Base-by-base conservation (phyloP, 31 red algal species). In the Odonthalia washingtoniensis region DNA sequence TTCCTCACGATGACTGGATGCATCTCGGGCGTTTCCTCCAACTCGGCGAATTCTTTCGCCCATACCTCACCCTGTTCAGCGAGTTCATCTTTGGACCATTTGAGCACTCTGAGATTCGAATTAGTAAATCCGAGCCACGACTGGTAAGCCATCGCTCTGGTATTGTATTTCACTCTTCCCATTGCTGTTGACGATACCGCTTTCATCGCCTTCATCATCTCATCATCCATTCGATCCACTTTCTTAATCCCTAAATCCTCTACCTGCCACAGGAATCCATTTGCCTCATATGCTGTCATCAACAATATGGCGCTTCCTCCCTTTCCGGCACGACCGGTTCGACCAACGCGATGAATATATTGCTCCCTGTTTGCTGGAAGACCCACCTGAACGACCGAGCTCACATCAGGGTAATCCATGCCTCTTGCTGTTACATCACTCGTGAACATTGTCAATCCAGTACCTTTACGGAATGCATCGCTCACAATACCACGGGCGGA, bases 281-380 rank as follows among this genome's bases (percentile, higher is more conserved):
- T 52, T 18, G 80, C 78, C 80, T 99, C 97, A 79, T 77, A 92
- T 42, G 90, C 86, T 24, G 82, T 77, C 37, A 95, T 65, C 68
- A 99, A 52, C 18, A 92, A 57, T 31, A 96, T 65, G 5, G 87
- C 89, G 46, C 83, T 84, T 70, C 97, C 97, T 42, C 85, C 72
- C 33, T 87, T 93, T 37, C 94, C 91, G 24, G 90, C 93, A 34
- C 91, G 81, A 5, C 89, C 94, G 0, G 93, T 94, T 4, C 94
- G 91, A 21, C 86, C 93, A 72, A 94, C 65, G 35, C 97, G 90
- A 40, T 98, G 93, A 24, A 98, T 77, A 53, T 98, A 98, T 72
- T 91, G 89, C 31, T 82, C 90, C 44, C 63, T 62, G 53, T 87
- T 84, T n/a, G 78, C 39, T 43, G 97, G 97, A 40, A 87, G 16